phyloP scores from a whole-genome alignment of 23 red algal species.

The Gracilariopsis chorda region DNA sequence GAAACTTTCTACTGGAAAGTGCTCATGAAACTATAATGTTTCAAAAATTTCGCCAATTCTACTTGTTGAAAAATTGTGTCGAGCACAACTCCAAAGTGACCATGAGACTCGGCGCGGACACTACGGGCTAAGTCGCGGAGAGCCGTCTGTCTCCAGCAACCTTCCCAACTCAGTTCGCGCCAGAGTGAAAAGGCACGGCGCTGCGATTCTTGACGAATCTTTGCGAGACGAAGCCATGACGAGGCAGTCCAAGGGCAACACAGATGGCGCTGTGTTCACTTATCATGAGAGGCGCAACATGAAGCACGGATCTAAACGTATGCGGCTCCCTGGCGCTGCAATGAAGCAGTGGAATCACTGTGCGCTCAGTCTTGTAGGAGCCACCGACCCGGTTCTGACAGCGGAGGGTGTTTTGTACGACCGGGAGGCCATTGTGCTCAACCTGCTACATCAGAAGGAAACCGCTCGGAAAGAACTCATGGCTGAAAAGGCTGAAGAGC shows the following conservation, averaged over 20 bases:
- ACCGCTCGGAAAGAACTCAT: neutral
- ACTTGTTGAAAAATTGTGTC: no score
- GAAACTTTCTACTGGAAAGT: no score
- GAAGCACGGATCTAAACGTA: slow-evolving; percentile 50
- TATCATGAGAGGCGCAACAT: slow-evolving; percentile 70
- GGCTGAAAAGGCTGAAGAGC: neutral
- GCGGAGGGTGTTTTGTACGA: slow-evolving; percentile 71
- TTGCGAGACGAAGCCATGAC: no score
- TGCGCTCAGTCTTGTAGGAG: slow-evolving; percentile 43
- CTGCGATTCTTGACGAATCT: no score
- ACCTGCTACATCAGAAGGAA: slow-evolving; percentile 50
- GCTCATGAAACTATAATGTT: no score
- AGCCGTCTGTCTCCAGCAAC: no score
- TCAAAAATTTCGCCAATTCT: no score
- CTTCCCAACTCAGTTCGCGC: no score
- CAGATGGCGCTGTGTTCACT: slow-evolving; percentile 78
- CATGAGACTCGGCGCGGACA: no score
- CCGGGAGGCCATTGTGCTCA: slow-evolving; percentile 52
- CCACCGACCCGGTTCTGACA: slow-evolving; percentile 70
- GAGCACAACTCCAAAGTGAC: no score
- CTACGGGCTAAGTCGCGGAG: no score
- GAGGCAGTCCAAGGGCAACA: slow-evolving; percentile 75
- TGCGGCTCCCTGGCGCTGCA: slow-evolving; percentile 45
- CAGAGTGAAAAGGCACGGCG: no score
- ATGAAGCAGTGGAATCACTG: slow-evolving; percentile 73